phyloP scores from a whole-genome alignment of 495 filamentous ascomycete genomes.

The Penicillium coprophilum region DNA sequence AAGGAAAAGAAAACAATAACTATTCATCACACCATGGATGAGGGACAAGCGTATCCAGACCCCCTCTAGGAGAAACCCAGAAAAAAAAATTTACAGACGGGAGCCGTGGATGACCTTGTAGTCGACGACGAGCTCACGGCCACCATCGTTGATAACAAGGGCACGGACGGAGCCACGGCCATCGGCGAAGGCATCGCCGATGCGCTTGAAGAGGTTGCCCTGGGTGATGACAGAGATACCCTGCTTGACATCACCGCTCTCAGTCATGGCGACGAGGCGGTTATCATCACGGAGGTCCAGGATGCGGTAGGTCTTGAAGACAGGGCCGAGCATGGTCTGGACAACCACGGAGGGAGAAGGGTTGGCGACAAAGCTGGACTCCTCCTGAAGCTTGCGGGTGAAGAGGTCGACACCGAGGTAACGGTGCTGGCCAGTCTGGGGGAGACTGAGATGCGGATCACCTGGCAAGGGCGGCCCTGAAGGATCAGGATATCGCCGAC shows the following conservation, averaged over 20 bases:
- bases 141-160: slow-evolving; percentile 92
- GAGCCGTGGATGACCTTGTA: slow-evolving; percentile 94
- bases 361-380: slow-evolving; percentile 97
- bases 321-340: slow-evolving; percentile 98
- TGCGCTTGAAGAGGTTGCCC: slow-evolving; percentile 77
- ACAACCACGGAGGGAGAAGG: slow-evolving; percentile 93
- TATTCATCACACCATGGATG: slow-evolving; percentile 13
- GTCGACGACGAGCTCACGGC: slow-evolving; percentile 94
- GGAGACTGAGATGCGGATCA: slow-evolving; percentile 98
- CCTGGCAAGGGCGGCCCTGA: slow-evolving; percentile 98
- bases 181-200: slow-evolving; percentile 82
- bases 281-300: slow-evolving; percentile 93
- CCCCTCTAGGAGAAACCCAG: slow-evolving; percentile 9
- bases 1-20: slow-evolving; percentile 4
- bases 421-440: slow-evolving; percentile 97
- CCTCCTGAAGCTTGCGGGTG: slow-evolving; percentile 99
- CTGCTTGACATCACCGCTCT: slow-evolving; percentile 97
- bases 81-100: slow-evolving; percentile 54
- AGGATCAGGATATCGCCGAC: slow-evolving; percentile 98
- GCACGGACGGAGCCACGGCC: slow-evolving; percentile 92
- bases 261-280: slow-evolving; percentile 76
- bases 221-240: slow-evolving; percentile 89
- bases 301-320: slow-evolving; percentile 99
- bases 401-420: slow-evolving; percentile 99
- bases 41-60: slow-evolving; percentile 10